Base-by-base conservation (phyloP, 2,329 filamentous ascomycete genomes). In the Thermothelomyces thermophilus region DNA sequence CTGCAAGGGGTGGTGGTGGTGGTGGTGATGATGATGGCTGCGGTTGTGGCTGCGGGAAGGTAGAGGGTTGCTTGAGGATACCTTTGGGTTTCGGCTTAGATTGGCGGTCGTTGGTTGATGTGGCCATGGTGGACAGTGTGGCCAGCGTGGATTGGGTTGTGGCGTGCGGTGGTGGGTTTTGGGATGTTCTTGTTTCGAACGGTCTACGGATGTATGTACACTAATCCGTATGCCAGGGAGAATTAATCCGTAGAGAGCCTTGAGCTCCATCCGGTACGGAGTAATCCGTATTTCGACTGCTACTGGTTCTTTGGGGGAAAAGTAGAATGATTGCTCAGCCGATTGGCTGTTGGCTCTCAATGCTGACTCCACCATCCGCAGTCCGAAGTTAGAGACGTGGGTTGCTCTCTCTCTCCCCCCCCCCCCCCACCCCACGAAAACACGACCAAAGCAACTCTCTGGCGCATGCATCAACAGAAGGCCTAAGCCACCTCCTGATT, bases 51-150 rank as follows among this genome's bases (percentile, higher is more conserved):
- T 39, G 35, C 6, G 33, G n/a, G 11, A 14, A 19, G 28, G 70
- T 64, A 48, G 72, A 70, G 22, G 75, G 70, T 48, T 79, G 82
- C 63, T 84, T 86, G 14, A 87, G 71, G 52, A 82, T 81, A 54
- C 80, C 72, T 60, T 79, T 46, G 20, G 59, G 51, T 22, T 57
- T 49, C 55, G 67, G 58, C 61, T 74, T 69, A 73, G 68, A 73
- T 60, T 68, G 13, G 14, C 16, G 35, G 17, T 22, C 33, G 30
- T 16, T 35, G 13, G 52, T 33, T 10, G 41, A 24, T 40, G 31
- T 34, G 10, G 33, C 24, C 26, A 26, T 50, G 5, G 20, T 19
- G 11, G 24, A 9, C 9, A 9, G 24, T 26, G 24, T 26, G 24
- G 24, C 24, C 24, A 26, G 20, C 2, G 36, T 31, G 30, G 16